phyloP scores from a whole-genome alignment of 2,329 filamentous ascomycete species.

The Piedraia hortae region DNA sequence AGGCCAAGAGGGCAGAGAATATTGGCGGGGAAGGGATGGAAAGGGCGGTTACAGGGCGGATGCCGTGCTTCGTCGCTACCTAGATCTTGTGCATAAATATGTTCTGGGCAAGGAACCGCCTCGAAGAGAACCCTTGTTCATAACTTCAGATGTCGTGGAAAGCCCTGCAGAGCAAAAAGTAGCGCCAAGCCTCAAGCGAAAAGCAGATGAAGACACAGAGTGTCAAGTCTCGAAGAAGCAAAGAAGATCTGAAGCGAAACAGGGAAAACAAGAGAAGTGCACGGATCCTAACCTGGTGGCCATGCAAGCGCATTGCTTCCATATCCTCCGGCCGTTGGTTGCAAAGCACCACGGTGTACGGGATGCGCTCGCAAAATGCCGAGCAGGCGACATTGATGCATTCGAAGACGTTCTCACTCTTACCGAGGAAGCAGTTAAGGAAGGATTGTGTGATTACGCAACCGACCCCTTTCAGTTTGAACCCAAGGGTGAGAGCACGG shows the following conservation, averaged over 20 bases:
- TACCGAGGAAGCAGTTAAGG: constrained; percentile 47
- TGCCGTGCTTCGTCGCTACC: constrained; percentile 59
- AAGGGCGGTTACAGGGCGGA: constrained; percentile 72
- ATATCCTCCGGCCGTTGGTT: constrained; percentile 62
- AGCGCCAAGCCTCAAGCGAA: constrained; percentile 8
- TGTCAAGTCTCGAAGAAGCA: constrained; percentile 1
- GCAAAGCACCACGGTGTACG: constrained; percentile 56
- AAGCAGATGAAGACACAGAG: constrained; percentile 1
- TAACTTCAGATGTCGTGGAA: constrained; percentile 24
- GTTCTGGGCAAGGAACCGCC: constrained; percentile 41
- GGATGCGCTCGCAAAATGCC: constrained; percentile 47
- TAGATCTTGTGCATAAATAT: constrained; percentile 68
- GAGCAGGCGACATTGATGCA: constrained; percentile 41
- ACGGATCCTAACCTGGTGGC: constrained; percentile 38
- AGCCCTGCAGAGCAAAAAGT: background rate
- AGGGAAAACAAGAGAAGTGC: constrained; percentile 20
- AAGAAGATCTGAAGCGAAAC: constrained; percentile 6
- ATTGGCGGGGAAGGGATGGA: constrained; percentile 58
- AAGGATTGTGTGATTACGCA: constrained; percentile 42
- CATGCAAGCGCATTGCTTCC: constrained; percentile 83
- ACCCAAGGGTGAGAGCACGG: constrained; percentile 5
- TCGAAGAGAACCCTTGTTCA: constrained; percentile 40
- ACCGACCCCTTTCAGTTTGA: constrained; percentile 15
- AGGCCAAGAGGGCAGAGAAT: constrained; percentile 46
- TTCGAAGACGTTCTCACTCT: constrained; percentile 52